Percentiles rank a stretch among this genome's conserved stretches.
Evolutionary conservation across 352 stramenopile species (phyloP).

Genomic region (Phytophthora gonapodyides): DNA sequence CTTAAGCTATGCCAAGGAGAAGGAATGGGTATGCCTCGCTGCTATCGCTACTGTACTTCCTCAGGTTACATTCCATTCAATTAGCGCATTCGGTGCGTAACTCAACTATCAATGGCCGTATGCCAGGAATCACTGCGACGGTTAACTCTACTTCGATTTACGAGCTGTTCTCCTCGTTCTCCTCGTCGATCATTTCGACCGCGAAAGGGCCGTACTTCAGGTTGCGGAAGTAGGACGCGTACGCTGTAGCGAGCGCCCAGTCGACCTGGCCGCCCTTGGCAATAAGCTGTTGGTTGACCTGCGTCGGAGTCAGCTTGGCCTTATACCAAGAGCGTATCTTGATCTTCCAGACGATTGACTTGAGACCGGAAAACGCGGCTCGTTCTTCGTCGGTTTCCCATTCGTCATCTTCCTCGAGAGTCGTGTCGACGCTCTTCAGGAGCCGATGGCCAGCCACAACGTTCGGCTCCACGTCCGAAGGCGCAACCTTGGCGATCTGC

Average conservation of each 20-base stretch:
- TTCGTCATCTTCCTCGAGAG: not conserved
- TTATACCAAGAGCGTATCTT: conserved; percentile 11
- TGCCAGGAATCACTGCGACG: not conserved
- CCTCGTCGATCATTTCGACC: conserved; percentile 4
- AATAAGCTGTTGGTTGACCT: conserved; percentile 4
- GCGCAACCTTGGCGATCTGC: not conserved
- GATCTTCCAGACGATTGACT: conserved; percentile 6
- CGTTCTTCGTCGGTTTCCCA: too few species aligned
- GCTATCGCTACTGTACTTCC: not conserved
- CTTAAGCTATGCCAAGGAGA: too few species aligned
- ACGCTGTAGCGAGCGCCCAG: conserved; percentile 8
- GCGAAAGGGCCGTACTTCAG: conserved; percentile 11
- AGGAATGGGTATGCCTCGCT: too few species aligned
- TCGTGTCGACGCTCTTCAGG: conserved; percentile 1
- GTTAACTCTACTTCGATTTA: not conserved
- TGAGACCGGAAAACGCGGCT: not conserved
- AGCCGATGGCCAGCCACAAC: not conserved
- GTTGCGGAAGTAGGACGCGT: conserved; percentile 16
- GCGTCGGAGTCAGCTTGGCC: conserved; percentile 3
- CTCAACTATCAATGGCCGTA: conserved; percentile 4
- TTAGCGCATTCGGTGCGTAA: conserved; percentile 1
- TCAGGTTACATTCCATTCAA: conserved; percentile 15
- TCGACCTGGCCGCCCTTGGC: conserved; percentile 1
- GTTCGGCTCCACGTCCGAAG: conserved; percentile 1
- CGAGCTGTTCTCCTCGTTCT: not conserved